Conservation (phyloP, 2,329 filamentous ascomycete genomes). For the Colletotrichum echinochloae region DNA sequence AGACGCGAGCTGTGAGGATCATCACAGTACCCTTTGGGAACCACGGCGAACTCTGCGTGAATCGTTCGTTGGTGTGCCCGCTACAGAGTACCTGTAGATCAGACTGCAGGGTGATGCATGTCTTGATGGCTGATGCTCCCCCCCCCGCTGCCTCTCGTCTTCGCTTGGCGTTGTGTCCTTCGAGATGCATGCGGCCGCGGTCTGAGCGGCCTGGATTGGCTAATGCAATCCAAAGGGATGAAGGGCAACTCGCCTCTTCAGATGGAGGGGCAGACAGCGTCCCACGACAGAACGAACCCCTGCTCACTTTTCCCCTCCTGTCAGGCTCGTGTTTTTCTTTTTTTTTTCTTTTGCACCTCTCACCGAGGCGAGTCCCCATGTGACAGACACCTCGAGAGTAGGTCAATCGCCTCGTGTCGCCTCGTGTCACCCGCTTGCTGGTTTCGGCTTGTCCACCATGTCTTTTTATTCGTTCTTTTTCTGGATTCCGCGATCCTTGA, state of each 20-base stretch:
- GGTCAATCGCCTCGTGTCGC: background rate
- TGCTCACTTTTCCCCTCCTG: background rate
- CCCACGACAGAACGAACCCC: background rate
- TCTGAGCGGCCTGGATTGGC: background rate
- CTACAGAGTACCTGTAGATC: conserved; percentile 14
- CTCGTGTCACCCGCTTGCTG: background rate
- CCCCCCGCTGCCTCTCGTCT: background rate
- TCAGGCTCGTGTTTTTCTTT: background rate
- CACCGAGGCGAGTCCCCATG: too few species aligned
- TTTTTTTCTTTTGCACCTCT: too few species aligned
- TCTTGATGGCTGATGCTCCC: background rate
- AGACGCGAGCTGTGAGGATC: background rate
- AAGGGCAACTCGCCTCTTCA: background rate
- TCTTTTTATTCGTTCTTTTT: background rate
- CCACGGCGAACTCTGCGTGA: background rate
- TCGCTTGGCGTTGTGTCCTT: background rate
- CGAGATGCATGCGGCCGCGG: conserved; percentile 22
- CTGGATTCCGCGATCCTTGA: too few species aligned
- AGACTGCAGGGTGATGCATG: conserved; percentile 22
- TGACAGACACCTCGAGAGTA: too few species aligned
- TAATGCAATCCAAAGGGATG: conserved; percentile 34
- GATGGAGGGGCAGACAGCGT: background rate
- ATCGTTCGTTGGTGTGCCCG: background rate
- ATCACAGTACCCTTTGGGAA: background rate
- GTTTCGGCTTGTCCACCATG: too few species aligned